These are phyloP conservation scores for Pneumocystis wakefieldiae DNA, from an alignment of 1,139 yeast genomes.

Conservation along the genomic window DNA sequence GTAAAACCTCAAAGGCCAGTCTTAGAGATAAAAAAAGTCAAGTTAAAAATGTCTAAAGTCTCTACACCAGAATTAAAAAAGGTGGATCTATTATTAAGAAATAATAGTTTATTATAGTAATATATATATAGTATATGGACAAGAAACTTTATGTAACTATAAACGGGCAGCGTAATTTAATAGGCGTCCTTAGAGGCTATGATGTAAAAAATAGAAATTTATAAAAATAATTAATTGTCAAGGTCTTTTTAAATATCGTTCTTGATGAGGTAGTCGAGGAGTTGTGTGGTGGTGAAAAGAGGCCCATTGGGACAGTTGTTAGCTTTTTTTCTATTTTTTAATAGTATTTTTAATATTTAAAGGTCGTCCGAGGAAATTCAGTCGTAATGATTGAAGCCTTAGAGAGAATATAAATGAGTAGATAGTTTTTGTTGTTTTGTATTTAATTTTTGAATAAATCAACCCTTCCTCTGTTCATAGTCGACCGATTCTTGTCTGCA, in stretches of 20 bases:
- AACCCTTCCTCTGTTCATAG: too few species aligned
- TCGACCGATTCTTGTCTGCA: too few species aligned
- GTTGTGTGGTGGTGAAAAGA: constrained; percentile 34
- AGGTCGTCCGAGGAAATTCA: constrained; percentile 31
- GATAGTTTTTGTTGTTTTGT: not conserved
- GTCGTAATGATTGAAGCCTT: constrained; percentile 28
- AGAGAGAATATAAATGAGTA: not conserved
- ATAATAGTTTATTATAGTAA: constrained; percentile 5
- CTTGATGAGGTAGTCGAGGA: constrained; percentile 61
- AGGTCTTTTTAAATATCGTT: constrained; percentile 56
- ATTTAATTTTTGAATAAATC: too few species aligned
- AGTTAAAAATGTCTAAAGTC: constrained; percentile 16
- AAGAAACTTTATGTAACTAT: constrained; percentile 50
- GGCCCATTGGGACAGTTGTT: constrained; percentile 40
- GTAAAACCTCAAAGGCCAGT: too few species aligned
- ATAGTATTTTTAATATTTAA: not conserved
- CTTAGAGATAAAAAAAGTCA: not conserved
- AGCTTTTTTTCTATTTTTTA: constrained; percentile 26
- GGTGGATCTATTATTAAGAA: constrained; percentile 20
- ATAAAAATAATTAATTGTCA: not conserved
- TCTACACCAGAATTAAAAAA: constrained; percentile 52
- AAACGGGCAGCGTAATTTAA: constrained; percentile 57
- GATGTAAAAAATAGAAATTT: constrained; percentile 34
- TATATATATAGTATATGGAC: constrained; percentile 46
- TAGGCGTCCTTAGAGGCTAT: constrained; percentile 63